Evolutionary conservation across 1,139 yeast species (phyloP), one percentile per base, ranked within the genome.

Genomic region (Saccharomyces hybrid): DNA sequence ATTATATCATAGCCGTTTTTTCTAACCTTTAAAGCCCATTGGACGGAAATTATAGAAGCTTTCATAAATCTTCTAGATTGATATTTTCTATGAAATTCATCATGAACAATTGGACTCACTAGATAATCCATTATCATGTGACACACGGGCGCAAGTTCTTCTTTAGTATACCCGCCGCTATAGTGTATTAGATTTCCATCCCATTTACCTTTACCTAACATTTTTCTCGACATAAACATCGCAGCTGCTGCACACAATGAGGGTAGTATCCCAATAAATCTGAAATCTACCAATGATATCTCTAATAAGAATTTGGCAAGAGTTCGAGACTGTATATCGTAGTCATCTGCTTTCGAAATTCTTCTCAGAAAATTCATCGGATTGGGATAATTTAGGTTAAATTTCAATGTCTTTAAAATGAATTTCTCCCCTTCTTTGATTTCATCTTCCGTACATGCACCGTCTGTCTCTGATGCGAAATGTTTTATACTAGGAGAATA

Each of bases 341-440:
- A 91, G 70, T 88, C 93, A 71, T 91, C 98, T 46, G 98, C 98
- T 71, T 89, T 89, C 51, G 96, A 88, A 55, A 89, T 88, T 68
- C 98, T 81, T 70, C 98, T 82, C 64, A 91, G 75, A 67, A 90
- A 91, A 72, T 90, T 90, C 90, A 91, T 86, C 56, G 98, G 97
- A 67, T 89, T 89, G 53, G 97, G 96, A 67, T 87, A 89, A 64
- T 88, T 85, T 65, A 90, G 77, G 69, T 88, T 88, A 71, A 87
- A 91, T 60, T 83, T 80, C 54, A 91, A 75, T 46, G 85, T 83
- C 61, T 88, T 86, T 56, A 91, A 73, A 53, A 91, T 85, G 65
- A 82, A 85, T 67, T 85, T 85, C 70, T 91, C 98, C 44, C 96
- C 96, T 66, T 84, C 87, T 63, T 90, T 77, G 53, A 91, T 88